phyloP scores from a whole-genome alignment of 441 rosid species.

The Eruca vesicaria region DNA sequence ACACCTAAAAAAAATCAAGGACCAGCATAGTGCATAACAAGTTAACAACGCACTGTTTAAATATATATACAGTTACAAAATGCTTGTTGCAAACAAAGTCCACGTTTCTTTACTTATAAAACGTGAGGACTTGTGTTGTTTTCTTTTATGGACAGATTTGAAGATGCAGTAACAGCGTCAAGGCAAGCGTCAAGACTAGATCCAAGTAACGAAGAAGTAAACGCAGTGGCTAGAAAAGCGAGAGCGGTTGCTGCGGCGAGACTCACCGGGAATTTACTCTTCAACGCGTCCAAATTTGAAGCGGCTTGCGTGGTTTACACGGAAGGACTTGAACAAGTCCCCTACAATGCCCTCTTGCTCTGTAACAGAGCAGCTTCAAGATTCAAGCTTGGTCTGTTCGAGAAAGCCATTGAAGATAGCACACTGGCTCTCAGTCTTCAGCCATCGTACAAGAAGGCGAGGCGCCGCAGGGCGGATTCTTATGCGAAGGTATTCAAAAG shows the following conservation, averaged over 20 bases:
- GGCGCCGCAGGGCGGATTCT: constrained; percentile 75
- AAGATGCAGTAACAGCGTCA: constrained; percentile 61
- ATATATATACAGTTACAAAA: neutral
- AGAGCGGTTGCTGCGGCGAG: constrained; percentile 66
- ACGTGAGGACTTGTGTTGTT: neutral
- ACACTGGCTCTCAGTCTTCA: constrained; percentile 61
- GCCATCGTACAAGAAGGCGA: constrained; percentile 73
- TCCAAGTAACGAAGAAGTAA: constrained; percentile 59
- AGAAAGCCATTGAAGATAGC: constrained; percentile 81
- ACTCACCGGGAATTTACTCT: constrained; percentile 70
- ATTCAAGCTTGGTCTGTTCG: constrained; percentile 60
- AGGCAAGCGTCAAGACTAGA: constrained; percentile 63
- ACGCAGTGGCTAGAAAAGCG: constrained; percentile 37
- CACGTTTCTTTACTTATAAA: neutral
- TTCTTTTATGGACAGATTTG: constrained; percentile 47
- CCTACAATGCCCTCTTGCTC: constrained; percentile 60
- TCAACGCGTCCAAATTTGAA: constrained; percentile 55
- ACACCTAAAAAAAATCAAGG: neutral
- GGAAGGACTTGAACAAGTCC: constrained; percentile 72
- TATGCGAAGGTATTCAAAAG: constrained; percentile 54
- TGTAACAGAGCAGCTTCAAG: constrained; percentile 91
- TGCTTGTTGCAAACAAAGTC: neutral
- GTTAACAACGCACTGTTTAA: neutral
- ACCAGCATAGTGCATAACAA: too few species aligned
- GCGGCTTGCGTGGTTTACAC: constrained; percentile 68